Evolutionary conservation across 2,329 filamentous ascomycete genomes (phyloP), one percentile per base, ranked within the genome.

Genomic region (Neurospora sp.): DNA sequence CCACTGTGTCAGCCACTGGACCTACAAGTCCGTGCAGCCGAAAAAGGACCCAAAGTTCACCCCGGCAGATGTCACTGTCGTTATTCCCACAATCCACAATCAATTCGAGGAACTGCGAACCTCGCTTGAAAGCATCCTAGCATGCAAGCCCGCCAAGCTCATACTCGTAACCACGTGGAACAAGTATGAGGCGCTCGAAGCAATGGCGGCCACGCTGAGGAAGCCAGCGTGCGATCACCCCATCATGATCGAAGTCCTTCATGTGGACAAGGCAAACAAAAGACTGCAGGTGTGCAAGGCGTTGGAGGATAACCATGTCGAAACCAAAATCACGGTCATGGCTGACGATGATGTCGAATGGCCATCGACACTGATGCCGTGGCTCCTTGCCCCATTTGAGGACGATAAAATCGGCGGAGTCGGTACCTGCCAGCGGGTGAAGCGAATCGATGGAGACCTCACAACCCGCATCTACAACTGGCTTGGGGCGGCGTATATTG

Each of bases 271-370:
- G 78, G 93, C 95, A 75, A 98, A 98, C 83, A 98, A 98, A 84
- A 91, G 95, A 69, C 89, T 95, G 23, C 95, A 98, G 80, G 93
- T 98, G 78, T 96, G 93, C 79, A 88, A 93, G 78, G 95, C 93
- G 3, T 92, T 98, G 67, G 93, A 76, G 39, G 75, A 73, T 36
- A 75, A 94, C 23, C 87, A 93, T 74, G 93, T 97, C 70, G 85
- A 84, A 74, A 97, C 95, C 0, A 83, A 86, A 68, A 93, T 98
- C 78, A 97, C 93, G 43, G 87, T 98, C 76, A 93, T 98, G 83
- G 93, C 94, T 36, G 95, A 98, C 78, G 95, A 98, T 80, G 95
- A 98, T 79, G 95, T 98, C 72, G 93, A 91, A 75, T 97, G 95
- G 91, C 94, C 94, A 3, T 84, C 85, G 17, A 96, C 92, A 58